Base-by-base conservation (phyloP, 768 basidiomycete genomes). In the Mycena albidolilacea region DNA sequence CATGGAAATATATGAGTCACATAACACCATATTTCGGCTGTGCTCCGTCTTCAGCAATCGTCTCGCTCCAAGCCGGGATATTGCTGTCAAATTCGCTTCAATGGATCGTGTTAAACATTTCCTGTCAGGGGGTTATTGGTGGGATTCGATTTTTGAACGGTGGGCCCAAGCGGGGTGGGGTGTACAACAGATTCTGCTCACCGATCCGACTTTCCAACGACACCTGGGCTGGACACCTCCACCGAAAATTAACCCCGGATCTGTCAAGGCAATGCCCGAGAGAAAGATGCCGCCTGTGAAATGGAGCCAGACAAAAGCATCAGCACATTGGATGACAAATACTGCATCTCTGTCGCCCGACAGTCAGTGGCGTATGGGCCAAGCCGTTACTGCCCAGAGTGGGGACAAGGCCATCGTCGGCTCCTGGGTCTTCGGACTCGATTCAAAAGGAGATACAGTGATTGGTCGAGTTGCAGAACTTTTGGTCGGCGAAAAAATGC, bases 1-100 rank as follows among this genome's bases (percentile, higher is more conserved):
- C 1, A 87, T 84, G 0, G 85, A 87, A 71, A 64, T 77, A 0
- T 65, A n/a, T n/a, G 85, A 87, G 67, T 79, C 76, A 30, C 30
- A 30, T 30, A 30, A 30, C 30, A 3, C 30, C 30, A 3, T 30
- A 30, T 30, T 30, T 30, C 35, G 84, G 0, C 19, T 80, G 2
- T 80, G 80, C 39, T 82, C 79, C 11, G 73, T 87, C 14, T 70
- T 78, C 44, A 82, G 79, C 35, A 86, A 86, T 72, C 81, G 80
- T 44, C 80, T 75, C 2, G 80, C 82, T 0, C 84, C 85, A 3
- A 84, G 84, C 64, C 80, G 79, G 1, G 82, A 85, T 67, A 83
- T 82, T 46, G 79, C 82, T 0, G 10, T 8, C 0, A 76, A 70
- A 5, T 75, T 84, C 11, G 76, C 80, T 0, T 67, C 63, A 1